phyloP scores from a whole-genome alignment of 2,329 filamentous ascomycete species.

The Piedraia hortae region DNA sequence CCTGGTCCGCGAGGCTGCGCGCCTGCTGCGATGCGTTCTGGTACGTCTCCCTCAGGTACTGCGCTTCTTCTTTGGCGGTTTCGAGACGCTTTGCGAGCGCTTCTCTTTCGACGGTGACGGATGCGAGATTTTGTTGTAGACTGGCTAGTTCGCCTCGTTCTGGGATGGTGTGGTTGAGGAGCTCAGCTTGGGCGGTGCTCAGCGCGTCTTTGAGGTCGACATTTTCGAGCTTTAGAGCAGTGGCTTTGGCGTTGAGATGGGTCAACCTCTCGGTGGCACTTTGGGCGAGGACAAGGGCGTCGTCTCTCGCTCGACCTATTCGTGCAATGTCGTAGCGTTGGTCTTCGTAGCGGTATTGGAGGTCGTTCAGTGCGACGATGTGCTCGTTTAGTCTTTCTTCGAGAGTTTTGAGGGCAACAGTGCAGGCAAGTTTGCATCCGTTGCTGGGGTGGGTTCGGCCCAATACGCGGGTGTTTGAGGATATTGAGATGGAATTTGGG shows the following conservation, averaged over 20 bases:
- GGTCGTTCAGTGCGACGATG: conserved; percentile 8
- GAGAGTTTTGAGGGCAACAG: no score
- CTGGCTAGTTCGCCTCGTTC: conserved; percentile 11
- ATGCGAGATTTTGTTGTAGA: conserved; percentile 5
- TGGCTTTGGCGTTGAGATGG: conserved; percentile 4
- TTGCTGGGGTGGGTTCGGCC: no score
- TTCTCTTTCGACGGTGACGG: conserved; percentile 6
- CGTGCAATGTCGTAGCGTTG: conserved; percentile 8
- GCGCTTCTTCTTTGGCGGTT: conserved; percentile 20
- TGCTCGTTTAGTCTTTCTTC: conserved; percentile 8
- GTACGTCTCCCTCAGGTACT: conserved; percentile 31
- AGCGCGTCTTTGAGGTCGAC: conserved; percentile 9
- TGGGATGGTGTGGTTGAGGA: conserved; percentile 9
- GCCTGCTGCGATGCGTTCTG: conserved; percentile 27
- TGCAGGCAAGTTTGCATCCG: no score
- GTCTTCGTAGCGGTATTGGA: conserved; percentile 12
- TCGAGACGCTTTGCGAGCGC: conserved; percentile 10
- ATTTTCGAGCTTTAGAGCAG: conserved; percentile 7
- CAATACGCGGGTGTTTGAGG: no score
- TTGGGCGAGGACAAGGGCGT: conserved; percentile 5
- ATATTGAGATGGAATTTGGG: no score
- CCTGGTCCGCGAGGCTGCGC: conserved; percentile 20
- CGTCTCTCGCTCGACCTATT: conserved; percentile 7
- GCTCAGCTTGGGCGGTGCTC: conserved; percentile 6
- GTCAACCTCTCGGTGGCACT: conserved; percentile 6